A percentile compares a stretch with the other conserved stretches of the same genome.
Conservation (phyloP, 2,329 filamentous ascomycete genomes). For the Pestalotiopsis sp. region DNA sequence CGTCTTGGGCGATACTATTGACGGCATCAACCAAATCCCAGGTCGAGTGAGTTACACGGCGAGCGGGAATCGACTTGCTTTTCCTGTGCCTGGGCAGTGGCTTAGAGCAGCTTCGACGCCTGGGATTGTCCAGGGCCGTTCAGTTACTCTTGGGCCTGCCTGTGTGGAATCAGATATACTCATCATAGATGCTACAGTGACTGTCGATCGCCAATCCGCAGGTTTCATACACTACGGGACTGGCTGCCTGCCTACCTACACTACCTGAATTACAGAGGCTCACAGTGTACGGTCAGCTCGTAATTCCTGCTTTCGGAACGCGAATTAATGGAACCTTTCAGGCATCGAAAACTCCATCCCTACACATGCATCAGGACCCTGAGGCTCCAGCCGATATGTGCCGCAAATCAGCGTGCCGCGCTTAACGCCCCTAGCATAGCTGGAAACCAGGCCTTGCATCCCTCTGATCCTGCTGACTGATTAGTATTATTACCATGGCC, state of each 20-base stretch:
- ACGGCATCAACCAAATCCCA: not conserved
- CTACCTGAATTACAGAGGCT: not conserved
- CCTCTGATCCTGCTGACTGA: not conserved
- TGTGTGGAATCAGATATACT: not conserved
- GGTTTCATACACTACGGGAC: slow-evolving; percentile 14
- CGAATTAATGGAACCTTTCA: slow-evolving; percentile 7
- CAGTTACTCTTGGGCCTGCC: not conserved
- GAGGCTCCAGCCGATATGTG: slow-evolving; percentile 5
- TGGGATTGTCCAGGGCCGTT: not conserved
- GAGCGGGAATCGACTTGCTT: not conserved
- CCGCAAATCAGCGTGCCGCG: slow-evolving; percentile 11
- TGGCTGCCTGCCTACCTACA: not conserved
- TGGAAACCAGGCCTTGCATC: not conserved
- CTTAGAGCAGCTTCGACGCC: not conserved
- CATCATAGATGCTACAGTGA: not conserved
- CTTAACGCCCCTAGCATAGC: slow-evolving; percentile 1
- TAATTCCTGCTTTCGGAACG: not conserved
- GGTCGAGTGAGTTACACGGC: not conserved
- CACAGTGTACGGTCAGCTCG: not conserved
- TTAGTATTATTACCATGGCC: slow-evolving; percentile 8
- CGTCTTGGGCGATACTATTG: not conserved
- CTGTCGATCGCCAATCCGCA: not conserved
- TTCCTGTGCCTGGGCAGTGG: not conserved
- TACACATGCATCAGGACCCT: not conserved
- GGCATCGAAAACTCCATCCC: slow-evolving; percentile 6